These are phyloP conservation scores for Thuja plicata DNA, from an alignment of 83 land plant species.

Conservation along the genomic window DNA sequence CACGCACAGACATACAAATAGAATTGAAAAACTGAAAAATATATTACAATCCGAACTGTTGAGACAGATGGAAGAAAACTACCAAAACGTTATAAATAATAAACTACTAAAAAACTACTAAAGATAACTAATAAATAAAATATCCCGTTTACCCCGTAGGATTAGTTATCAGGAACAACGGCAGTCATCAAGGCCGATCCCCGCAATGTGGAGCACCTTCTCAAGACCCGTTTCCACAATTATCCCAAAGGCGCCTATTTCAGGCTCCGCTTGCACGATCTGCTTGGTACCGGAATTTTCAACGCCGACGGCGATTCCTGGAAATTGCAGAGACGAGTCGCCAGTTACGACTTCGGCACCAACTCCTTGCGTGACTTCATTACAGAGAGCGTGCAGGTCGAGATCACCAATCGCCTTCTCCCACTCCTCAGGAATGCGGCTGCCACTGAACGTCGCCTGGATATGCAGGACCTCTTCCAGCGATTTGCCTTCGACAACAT, in stretches of 20 bases:
- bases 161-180: too few species aligned
- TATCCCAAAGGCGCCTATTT: slow-evolving; percentile 54
- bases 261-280: slow-evolving; percentile 36
- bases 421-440: slow-evolving; percentile 11
- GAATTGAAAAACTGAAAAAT: too few species aligned
- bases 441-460: too few species aligned
- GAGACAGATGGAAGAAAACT: too few species aligned
- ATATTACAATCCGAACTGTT: too few species aligned
- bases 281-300: slow-evolving; percentile 66
- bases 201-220: slow-evolving; percentile 45
- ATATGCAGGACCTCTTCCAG: too few species aligned
- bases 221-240: slow-evolving; percentile 45
- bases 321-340: slow-evolving; percentile 52
- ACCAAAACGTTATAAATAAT: too few species aligned
- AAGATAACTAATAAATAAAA: too few species aligned
- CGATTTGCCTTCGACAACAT: too few species aligned
- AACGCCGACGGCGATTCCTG: slow-evolving; percentile 59
- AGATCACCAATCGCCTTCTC: slow-evolving; percentile 8
- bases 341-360: slow-evolving; percentile 49
- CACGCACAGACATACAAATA: too few species aligned
- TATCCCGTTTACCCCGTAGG: too few species aligned
- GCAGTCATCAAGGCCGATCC: slow-evolving; percentile 53
- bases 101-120: too few species aligned
- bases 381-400: slow-evolving; percentile 4
- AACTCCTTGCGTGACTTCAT: slow-evolving; percentile 22